Evolutionary conservation across 257 asterid species (phyloP), one percentile per base, ranked within the genome.

Genomic region (Solanum acaule): DNA sequence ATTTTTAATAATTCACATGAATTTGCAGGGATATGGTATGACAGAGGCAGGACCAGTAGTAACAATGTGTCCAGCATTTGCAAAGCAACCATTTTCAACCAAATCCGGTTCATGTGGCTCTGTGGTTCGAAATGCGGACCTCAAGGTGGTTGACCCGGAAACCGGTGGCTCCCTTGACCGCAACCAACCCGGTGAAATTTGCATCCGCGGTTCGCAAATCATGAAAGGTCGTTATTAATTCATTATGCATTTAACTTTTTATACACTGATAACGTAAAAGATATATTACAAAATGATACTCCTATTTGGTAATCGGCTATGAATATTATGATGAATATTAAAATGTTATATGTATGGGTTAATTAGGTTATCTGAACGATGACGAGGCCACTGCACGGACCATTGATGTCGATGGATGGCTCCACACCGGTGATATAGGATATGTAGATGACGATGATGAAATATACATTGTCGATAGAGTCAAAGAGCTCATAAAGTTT

Each of bases 31-130:
- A 0, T 96, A 96, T 59, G 99, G 99, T 33, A 96, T 96, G 99
- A 96, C 99, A 0, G 99, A 96, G 89, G 99, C 99, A 2, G 99
- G 99, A 12, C 98, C 99, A 2, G 98, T 95, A 6, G 56, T 96
- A 38, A 92, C 98, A 34, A 95, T 96, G 97, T 95, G 96, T 3
- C 95, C 95, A 3, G 84, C 92, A 2, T 96, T 96, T 49, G 99
- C 98, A 0, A 94, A 90, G 91, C 94, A 88, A 40, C 96, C 99
- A 3, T 38, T 92, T 2, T 91, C 93, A 7, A 92, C 96, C 22
- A 96, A 96, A 85, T 95, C 98, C 1, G 99, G 99, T 2, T 94
- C 99, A 0, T 96, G 99, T 44, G 99, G 99, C 25, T 92, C 94
- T n/a, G 99, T 96, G 2, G 97, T 96, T 23, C 93, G 99, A 52